These are phyloP conservation scores for Alternaria sp. DNA, from an alignment of 2,329 filamentous ascomycete species.

Conservation along the genomic window DNA sequence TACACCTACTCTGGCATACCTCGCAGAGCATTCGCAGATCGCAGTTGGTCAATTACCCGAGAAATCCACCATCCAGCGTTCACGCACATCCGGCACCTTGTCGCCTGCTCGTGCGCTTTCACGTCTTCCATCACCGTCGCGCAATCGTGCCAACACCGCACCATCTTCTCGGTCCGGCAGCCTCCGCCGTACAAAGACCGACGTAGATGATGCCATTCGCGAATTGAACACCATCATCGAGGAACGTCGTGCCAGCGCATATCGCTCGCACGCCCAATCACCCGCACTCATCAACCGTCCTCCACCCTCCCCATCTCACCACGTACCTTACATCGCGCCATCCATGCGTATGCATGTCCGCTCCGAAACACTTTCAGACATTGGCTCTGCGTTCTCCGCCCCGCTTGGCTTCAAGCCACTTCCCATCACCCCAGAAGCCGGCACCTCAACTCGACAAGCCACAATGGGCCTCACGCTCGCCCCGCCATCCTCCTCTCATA, in stretches of 20 bases:
- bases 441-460: slow-evolving; percentile 18
- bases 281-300: slow-evolving; percentile 40
- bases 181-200: slow-evolving; percentile 49
- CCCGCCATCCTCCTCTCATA: slow-evolving; percentile 32
- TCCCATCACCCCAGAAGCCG: slow-evolving; percentile 29
- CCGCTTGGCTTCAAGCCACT: slow-evolving; percentile 46
- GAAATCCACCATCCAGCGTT: slow-evolving; percentile 36
- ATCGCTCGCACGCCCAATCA: slow-evolving; percentile 41
- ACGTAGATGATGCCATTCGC: slow-evolving; percentile 57
- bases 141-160: slow-evolving; percentile 48
- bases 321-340: slow-evolving; percentile 59
- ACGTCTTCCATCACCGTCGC: slow-evolving; percentile 46
- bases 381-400: slow-evolving; percentile 58
- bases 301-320: slow-evolving; percentile 49
- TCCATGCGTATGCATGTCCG: slow-evolving; percentile 56
- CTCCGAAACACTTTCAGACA: slow-evolving; percentile 59
- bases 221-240: slow-evolving; percentile 61
- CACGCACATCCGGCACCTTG: slow-evolving; percentile 37
- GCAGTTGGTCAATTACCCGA: slow-evolving; percentile 31
- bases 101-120: slow-evolving; percentile 41
- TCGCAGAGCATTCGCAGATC: slow-evolving; percentile 38
- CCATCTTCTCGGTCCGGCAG: slow-evolving; percentile 47
- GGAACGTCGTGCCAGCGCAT: slow-evolving; percentile 54
- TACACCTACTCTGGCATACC: slow-evolving; percentile 37
- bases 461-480: slow-evolving; percentile 39